Conservation (phyloP, 345 rosid species). For the Excoecaria cochinchinensis region DNA sequence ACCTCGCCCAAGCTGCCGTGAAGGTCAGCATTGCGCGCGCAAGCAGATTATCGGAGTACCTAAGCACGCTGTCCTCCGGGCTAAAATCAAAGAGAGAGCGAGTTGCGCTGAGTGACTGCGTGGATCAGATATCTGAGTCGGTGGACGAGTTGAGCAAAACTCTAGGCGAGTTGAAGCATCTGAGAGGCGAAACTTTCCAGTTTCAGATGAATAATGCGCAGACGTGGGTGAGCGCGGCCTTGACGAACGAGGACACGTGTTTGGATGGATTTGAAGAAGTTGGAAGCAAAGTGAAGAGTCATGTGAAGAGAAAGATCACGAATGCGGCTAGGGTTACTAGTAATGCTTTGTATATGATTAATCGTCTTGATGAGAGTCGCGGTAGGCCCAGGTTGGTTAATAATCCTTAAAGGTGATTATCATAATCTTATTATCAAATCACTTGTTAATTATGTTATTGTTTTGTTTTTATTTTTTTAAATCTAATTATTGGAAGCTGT, state of each 20-base stretch:
- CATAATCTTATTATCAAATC: too few species aligned
- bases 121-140: constrained; percentile 66
- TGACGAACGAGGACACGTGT: constrained; percentile 87
- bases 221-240: constrained; percentile 86
- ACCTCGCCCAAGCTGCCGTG: constrained; percentile 73
- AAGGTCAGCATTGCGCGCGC: constrained; percentile 59
- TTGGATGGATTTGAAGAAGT: constrained; percentile 68
- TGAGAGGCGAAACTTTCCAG: constrained; percentile 48
- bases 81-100: constrained; percentile 38
- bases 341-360: constrained; percentile 81
- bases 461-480: too few species aligned
- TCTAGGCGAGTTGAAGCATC: constrained; percentile 54
- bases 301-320: constrained; percentile 51
- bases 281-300: constrained; percentile 38
- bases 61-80: constrained; percentile 16
- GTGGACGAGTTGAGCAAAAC: constrained; percentile 63
- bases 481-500: too few species aligned
- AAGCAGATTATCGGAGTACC: constrained; percentile 32
- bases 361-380: constrained; percentile 46
- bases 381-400: constrained; percentile 18
- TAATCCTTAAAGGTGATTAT: constrained; percentile 16
- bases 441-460: too few species aligned
- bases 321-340: constrained; percentile 72
- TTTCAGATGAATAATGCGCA: constrained; percentile 75
- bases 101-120: constrained; percentile 63